Base-by-base conservation (phyloP, 2,329 filamentous ascomycete species). In the Nectriaceae sp. region DNA sequence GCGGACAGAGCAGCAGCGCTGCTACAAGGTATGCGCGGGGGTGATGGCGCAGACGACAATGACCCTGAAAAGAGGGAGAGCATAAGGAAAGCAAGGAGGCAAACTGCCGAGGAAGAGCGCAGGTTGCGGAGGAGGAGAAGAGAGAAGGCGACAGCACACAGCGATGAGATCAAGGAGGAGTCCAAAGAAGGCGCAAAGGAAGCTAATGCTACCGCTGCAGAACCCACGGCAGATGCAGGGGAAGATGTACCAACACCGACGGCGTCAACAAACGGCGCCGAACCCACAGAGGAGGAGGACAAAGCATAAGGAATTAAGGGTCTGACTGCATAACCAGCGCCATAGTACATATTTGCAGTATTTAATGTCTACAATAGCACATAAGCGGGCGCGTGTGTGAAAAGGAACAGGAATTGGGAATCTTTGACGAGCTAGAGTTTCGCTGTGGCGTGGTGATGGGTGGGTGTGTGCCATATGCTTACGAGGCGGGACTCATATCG, bases 1-100 rank as follows among this genome's bases (percentile, higher is more conserved):
- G 92, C 90, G 3, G 88, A 92, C 59, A 83, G 91, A 44, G 92
- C 93, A 3, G 90, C 90, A 2, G 83, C 86, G 55, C 75, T 97
- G 67, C 75, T 97, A 22, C 89, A 96, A 64, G 90, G 90, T 39
- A 86, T 97, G 69, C 83, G 90, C 36, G 82, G 85, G 41, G 80
- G 84, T 36, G 83, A 83, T 38, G 82, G 80, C 19, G 78, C 76
- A 16, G 79, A 77, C 3, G 73, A 75, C 29, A 73, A 72, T 6
- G 75, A 70, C 53, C 54, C 68, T 18, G 74, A 82, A 65, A 73
- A 78, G 70, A 70, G 83, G 49, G 79, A 85, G 59, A 82, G 74
- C 50, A 75, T 90, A 47, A 75, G 90, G 46, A 79, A 75, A 66
- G 70, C 74, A 53, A 67, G 78, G 60, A 73, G 88, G 62, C 87